These are phyloP conservation scores for Onygenales sp. DNA, from an alignment of 2,329 filamentous ascomycete genomes.

Conservation along the genomic window DNA sequence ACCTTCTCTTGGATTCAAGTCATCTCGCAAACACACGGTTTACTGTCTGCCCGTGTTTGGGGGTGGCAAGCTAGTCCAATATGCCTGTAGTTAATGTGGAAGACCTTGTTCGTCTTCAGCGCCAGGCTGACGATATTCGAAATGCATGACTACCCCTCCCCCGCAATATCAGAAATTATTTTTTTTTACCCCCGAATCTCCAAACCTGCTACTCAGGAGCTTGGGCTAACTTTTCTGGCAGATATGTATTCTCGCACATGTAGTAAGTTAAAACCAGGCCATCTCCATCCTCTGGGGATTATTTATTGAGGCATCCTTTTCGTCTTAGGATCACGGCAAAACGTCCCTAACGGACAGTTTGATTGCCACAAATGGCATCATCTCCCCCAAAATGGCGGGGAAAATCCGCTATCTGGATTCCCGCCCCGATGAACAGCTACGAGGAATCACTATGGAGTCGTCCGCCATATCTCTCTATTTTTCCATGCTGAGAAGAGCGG, in stretches of 20 bases:
- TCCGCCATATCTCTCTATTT: conserved; percentile 96
- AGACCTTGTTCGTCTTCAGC: conserved; percentile 82
- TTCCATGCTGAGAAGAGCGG: conserved; percentile 69
- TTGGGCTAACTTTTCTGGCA: conserved; percentile 33
- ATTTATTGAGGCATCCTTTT: conserved; percentile 6
- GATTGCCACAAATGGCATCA: conserved; percentile 98
- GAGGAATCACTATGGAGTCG: conserved; percentile 99
- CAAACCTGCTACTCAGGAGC: conserved; percentile 4
- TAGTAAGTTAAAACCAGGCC: conserved; percentile 44
- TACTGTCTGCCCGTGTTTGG: not conserved
- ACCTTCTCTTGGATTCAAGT: not conserved
- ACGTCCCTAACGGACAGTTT: conserved; percentile 93
- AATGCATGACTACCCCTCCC: conserved; percentile 56
- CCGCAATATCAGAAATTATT: not conserved
- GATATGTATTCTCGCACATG: conserved; percentile 94
- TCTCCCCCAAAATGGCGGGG: conserved; percentile 91
- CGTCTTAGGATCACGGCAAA: conserved; percentile 77
- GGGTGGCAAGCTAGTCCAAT: conserved; percentile 20
- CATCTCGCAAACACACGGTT: not conserved
- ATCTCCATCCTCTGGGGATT: not conserved
- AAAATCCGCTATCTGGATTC: conserved; percentile 98
- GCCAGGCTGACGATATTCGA: conserved; percentile 76
- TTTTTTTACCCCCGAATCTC: not conserved
- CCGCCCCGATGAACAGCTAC: conserved; percentile 84
- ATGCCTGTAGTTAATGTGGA: conserved; percentile 93